Percentiles rank a stretch among this genome's conserved stretches.
Evolutionary conservation across 1,139 yeast species (phyloP).

Genomic region (Saccharomyces pastorianus): DNA sequence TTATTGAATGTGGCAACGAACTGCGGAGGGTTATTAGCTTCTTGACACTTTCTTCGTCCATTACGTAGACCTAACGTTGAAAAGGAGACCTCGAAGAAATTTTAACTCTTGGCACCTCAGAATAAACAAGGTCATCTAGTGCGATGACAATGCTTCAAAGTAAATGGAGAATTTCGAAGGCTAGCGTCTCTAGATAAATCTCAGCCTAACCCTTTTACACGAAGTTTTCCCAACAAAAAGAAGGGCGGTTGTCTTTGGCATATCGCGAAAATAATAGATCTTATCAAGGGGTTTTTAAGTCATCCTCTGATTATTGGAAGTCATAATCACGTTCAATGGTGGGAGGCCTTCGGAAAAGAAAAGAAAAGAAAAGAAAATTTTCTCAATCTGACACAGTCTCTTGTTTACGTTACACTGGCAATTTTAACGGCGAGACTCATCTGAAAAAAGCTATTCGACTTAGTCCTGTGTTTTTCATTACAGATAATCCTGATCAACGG

Average conservation of each 20-base stretch:
- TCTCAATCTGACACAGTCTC: not conserved
- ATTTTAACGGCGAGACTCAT: not conserved
- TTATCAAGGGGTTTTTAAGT: not conserved
- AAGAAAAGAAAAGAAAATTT: not conserved
- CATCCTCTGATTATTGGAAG: not conserved
- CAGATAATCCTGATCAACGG: not conserved
- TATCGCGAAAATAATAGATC: not conserved
- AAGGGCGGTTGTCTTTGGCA: too few species aligned
- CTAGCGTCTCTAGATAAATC: not conserved
- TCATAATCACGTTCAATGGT: not conserved
- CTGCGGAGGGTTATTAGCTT: not conserved
- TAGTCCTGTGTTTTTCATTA: not conserved
- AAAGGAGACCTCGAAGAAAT: too few species aligned
- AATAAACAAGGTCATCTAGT: too few species aligned
- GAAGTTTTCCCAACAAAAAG: too few species aligned
- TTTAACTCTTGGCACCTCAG: too few species aligned
- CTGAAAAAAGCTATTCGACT: not conserved
- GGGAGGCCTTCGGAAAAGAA: not conserved
- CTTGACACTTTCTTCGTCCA: not conserved
- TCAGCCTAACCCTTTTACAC: not conserved
- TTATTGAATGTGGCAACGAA: not conserved
- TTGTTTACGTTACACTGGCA: not conserved
- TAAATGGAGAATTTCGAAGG: too few species aligned
- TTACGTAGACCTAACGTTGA: not conserved
- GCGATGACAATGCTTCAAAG: too few species aligned